These are phyloP conservation scores for Talaromyces proteolyticus DNA, from an alignment of 495 filamentous ascomycete genomes.

Conservation along the genomic window DNA sequence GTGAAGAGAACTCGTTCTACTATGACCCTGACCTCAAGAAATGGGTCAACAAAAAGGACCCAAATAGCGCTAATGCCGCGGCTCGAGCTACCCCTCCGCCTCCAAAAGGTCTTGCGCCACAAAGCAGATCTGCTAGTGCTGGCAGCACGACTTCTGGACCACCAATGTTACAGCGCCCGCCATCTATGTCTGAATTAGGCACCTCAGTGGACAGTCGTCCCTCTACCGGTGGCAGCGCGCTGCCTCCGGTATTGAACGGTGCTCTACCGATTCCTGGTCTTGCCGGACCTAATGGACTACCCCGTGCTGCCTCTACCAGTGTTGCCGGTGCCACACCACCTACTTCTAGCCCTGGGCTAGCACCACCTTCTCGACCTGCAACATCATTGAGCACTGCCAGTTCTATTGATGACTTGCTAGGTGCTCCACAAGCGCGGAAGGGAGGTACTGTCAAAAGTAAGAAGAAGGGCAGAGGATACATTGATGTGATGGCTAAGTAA, in stretches of 20 bases:
- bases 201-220: slow-evolving; percentile 21
- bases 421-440: slow-evolving; percentile 62
- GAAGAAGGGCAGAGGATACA: slow-evolving; percentile 78
- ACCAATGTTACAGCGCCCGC: slow-evolving; percentile 11
- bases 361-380: slow-evolving; percentile 42
- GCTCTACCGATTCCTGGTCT: slow-evolving; percentile 25
- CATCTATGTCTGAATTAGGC: slow-evolving; percentile 23
- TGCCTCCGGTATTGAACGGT: slow-evolving; percentile 33
- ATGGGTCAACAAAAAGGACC: slow-evolving; percentile 95
- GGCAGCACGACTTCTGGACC: slow-evolving; percentile 26
- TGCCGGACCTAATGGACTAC: slow-evolving; percentile 9
- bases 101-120: slow-evolving; percentile 39
- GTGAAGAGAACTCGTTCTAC: slow-evolving; percentile 87
- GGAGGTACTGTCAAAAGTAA: slow-evolving; percentile 60
- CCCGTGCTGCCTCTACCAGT: slow-evolving; percentile 33
- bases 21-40: slow-evolving; percentile 93
- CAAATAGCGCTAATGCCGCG: slow-evolving; percentile 30
- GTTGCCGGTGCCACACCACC: slow-evolving; percentile 27
- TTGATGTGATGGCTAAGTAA: slow-evolving; percentile 80
- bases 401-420: slow-evolving; percentile 80
- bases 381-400: slow-evolving; percentile 70
- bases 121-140: slow-evolving; percentile 31
- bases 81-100: slow-evolving; percentile 49
- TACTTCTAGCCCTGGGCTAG: slow-evolving; percentile 16
- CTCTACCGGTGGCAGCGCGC: slow-evolving; percentile 32